Conservation (phyloP, 495 filamentous ascomycete species). For the Lindgomyces ingoldianus region DNA sequence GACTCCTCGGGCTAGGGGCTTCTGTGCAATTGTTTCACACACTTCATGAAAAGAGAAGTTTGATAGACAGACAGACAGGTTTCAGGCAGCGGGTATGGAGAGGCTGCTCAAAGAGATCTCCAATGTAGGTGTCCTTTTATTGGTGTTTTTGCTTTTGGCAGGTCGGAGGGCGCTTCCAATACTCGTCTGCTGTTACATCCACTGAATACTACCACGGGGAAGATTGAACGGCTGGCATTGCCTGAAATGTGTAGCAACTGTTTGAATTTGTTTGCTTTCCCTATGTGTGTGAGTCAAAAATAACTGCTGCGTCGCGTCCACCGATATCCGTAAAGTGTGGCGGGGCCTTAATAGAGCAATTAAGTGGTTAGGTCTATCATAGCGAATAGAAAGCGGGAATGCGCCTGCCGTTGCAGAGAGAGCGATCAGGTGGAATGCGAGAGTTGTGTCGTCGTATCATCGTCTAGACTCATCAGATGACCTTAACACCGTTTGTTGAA, state of each 20-base stretch:
- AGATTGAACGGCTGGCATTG: neutral
- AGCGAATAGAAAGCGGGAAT: conserved; percentile 17
- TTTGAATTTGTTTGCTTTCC: neutral
- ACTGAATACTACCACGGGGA: neutral
- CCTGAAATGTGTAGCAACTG: neutral
- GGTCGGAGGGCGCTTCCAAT: neutral
- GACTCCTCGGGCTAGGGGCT: neutral
- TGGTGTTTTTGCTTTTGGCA: neutral
- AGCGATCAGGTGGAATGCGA: conserved; percentile 25
- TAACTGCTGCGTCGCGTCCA: conserved; percentile 13
- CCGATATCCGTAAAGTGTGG: conserved; percentile 8
- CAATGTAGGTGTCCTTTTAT: neutral
- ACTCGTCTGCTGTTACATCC: neutral
- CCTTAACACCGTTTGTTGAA: neutral
- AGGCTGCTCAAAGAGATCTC: neutral
- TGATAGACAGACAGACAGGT: neutral
- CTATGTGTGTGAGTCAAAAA: conserved; percentile 10
- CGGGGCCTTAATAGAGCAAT: conserved; percentile 17
- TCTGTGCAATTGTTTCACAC: neutral
- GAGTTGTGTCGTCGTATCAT: conserved; percentile 8
- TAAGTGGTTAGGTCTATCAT: conserved; percentile 21
- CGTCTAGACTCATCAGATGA: conserved; percentile 23
- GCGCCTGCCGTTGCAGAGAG: neutral
- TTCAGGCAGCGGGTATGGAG: neutral
- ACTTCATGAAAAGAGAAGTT: neutral